Evolutionary conservation across 345 rosid species (phyloP).

Genomic region (Eucalyptus pauciflora): DNA sequence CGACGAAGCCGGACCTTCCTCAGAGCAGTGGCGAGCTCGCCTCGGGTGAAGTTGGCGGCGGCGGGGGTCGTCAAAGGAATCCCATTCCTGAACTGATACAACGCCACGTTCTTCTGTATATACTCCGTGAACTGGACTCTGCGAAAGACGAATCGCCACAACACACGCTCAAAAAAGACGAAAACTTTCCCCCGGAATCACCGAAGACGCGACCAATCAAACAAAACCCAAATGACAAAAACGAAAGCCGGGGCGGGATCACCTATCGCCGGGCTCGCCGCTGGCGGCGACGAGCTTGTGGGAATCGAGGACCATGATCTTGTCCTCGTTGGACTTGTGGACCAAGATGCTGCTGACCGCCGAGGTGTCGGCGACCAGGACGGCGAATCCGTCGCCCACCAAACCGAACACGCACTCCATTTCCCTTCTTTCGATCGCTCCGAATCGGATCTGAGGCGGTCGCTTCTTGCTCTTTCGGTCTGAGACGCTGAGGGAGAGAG

Average conservation of each 20-base stretch:
- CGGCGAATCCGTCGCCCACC: conserved; percentile 78
- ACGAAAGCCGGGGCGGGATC: neutral
- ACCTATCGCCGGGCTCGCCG: conserved; percentile 97
- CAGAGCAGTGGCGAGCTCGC: conserved; percentile 94
- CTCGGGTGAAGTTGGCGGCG: conserved; percentile 83
- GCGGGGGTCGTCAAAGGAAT: conserved; percentile 88
- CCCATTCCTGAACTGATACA: conserved; percentile 89
- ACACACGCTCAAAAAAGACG: neutral
- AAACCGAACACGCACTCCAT: conserved; percentile 98
- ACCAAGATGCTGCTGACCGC: conserved; percentile 88
- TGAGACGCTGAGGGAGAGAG: neutral
- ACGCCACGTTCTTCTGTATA: conserved; percentile 88
- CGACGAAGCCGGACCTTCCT: conserved; percentile 48
- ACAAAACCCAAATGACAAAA: neutral
- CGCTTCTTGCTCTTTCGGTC: neutral
- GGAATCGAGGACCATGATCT: conserved; percentile 91
- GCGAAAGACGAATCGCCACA: neutral
- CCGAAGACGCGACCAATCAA: neutral
- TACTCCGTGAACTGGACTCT: conserved; percentile 98
- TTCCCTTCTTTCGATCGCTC: neutral
- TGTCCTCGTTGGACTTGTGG: conserved; percentile 93
- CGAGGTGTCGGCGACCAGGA: conserved; percentile 80
- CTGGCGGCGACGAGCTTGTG: conserved; percentile 96
- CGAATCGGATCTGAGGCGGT: neutral
- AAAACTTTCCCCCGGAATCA: neutral